Evolutionary conservation across 2,329 filamentous ascomycete species (phyloP).

Genomic region (Penicillium sp.): DNA sequence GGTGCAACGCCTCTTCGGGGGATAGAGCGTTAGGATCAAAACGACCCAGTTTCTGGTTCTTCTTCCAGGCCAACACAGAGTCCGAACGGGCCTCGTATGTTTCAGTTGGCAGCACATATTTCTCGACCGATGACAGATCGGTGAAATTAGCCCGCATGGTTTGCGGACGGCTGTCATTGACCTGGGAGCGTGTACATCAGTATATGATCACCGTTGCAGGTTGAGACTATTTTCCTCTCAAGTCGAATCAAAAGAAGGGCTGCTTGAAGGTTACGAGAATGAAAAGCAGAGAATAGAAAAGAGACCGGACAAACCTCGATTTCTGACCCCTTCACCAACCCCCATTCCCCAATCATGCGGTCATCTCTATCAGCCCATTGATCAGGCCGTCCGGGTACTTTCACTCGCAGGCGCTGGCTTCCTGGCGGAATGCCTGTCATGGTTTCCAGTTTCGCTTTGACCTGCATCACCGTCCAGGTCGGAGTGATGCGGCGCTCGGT

Average conservation of each 20-base stretch:
- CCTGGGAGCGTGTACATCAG: conserved; percentile 49
- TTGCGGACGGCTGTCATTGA: conserved; percentile 75
- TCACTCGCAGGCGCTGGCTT: conserved; percentile 73
- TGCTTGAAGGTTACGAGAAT: neutral
- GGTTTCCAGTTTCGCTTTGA: conserved; percentile 86
- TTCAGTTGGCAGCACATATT: conserved; percentile 82
- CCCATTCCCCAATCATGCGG: conserved; percentile 55
- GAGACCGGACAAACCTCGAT: conserved; percentile 40
- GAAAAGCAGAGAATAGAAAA: neutral
- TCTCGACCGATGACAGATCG: conserved; percentile 77
- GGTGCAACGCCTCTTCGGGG: conserved; percentile 69
- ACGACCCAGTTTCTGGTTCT: conserved; percentile 87
- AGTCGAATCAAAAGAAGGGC: neutral
- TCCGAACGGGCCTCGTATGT: conserved; percentile 85
- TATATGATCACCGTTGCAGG: neutral
- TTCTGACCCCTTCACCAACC: conserved; percentile 42
- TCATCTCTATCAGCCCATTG: conserved; percentile 71
- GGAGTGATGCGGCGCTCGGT: conserved; percentile 91
- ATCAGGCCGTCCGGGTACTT: conserved; percentile 60
- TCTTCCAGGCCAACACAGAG: conserved; percentile 94
- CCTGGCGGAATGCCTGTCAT: conserved; percentile 87
- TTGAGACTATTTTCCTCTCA: too few relatives aligned
- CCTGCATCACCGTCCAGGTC: conserved; percentile 80
- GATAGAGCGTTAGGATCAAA: conserved; percentile 84
- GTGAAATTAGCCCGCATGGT: conserved; percentile 74